A percentile compares a stretch with the other conserved stretches of the same genome.
These are phyloP conservation scores for Sphenostylis stenocarpa DNA, from an alignment of 306 rosid genomes.

Conservation along the genomic window DNA sequence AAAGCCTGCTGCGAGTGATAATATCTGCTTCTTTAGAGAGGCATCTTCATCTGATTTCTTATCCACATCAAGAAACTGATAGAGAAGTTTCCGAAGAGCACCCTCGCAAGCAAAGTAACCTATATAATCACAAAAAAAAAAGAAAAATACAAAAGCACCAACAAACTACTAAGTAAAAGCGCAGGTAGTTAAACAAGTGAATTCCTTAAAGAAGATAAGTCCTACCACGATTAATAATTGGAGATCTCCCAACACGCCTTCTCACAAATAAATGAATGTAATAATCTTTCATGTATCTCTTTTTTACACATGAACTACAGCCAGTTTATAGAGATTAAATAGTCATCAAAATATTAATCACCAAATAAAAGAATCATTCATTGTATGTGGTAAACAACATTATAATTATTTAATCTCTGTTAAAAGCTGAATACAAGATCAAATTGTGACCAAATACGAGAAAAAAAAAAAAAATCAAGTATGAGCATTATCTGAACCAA, in stretches of 20 bases:
- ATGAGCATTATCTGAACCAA: not conserved
- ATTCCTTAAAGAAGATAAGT: not conserved
- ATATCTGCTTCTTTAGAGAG: conserved; percentile 34
- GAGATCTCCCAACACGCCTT: conserved; percentile 88
- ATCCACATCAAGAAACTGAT: conserved; percentile 74
- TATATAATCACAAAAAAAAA: conserved; percentile 36
- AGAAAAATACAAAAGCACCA: conserved; percentile 13
- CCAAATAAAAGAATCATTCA: not conserved
- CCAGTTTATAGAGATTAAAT: conserved; percentile 23
- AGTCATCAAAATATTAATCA: conserved; percentile 25
- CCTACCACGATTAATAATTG: conserved; percentile 91
- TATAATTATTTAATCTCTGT: conserved; percentile 17
- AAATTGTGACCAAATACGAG: not conserved
- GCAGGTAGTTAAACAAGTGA: conserved; percentile 16
- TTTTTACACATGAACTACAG: conserved; percentile 86
- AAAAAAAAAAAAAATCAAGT: not conserved
- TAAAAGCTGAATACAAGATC: not conserved
- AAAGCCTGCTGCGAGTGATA: conserved; percentile 92
- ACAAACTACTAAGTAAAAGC: conserved; percentile 13
- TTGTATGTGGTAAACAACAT: not conserved
- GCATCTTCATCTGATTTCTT: conserved; percentile 20
- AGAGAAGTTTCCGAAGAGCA: conserved; percentile 70
- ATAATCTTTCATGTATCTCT: conserved; percentile 95
- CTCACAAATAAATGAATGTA: conserved; percentile 81
- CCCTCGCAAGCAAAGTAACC: conserved; percentile 96